Base-by-base conservation (phyloP, 208 protist species). In the Leishmania amazonensis region DNA sequence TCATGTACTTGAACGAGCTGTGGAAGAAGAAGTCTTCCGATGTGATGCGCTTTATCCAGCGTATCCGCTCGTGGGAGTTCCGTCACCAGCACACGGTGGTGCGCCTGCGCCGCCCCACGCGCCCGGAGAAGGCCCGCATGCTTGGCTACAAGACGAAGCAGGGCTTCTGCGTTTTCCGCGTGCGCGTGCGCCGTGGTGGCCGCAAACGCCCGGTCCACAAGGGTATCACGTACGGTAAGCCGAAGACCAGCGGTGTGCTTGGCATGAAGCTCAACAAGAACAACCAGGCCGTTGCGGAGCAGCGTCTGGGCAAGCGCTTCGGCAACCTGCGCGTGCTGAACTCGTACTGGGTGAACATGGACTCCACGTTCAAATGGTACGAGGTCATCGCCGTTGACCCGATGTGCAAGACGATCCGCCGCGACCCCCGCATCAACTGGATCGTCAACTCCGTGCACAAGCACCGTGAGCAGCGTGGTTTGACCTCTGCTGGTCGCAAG, bases 11-110 rank as follows among this genome's bases (percentile, higher is more conserved):
- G 87, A 96, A 99, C 78, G 99, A 99, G 93, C 90, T 99, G 53
- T 99, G 98, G 98, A 99, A 98, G 91, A 99, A 99, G 93, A 99
- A 99, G 95, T 99, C 99, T 96, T 99, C 96, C 92, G 99, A 99
- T 97, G 99, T 99, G 86, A 96, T 99, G 88, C 97, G 99, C 89
- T 99, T 99, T 97, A 95, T 99, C 65, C 93, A 98, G 81, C 98
- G 99, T 85, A 91, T 99, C 65, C 97, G 99, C 83, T 93, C 92
- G 86, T 99, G 99, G 99, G 99, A 99, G 95, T 99, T 98, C 96
- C 97, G 99, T 85, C 98, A 99, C 89, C 93, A 97, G 89, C 92
- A 97, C 90, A 94, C 92, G 45, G 87, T 98, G 79, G 92, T 97
- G 47, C 89, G 99, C 87, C 95, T 98, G 83, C 87, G 95, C 80